These are phyloP conservation scores for Sporobolomyces roseus DNA, from an alignment of 768 basidiomycete genomes.

Conservation along the genomic window DNA sequence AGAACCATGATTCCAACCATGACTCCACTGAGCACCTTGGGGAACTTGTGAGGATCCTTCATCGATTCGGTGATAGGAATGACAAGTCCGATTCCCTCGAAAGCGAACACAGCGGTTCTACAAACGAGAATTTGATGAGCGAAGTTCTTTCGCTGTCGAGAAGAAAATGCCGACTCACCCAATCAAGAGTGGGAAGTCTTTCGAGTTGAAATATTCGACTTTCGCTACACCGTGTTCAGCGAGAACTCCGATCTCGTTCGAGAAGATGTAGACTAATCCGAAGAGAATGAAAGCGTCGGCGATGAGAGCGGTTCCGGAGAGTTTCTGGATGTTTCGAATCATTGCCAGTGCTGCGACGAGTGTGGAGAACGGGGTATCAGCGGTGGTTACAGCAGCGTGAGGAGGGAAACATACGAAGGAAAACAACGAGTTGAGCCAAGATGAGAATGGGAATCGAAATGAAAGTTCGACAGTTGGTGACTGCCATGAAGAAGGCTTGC, in stretches of 20 bases:
- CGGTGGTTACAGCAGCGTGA: not conserved
- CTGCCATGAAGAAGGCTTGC: conserved; percentile 76
- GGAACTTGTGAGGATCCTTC: conserved; percentile 91
- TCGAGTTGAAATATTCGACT: conserved; percentile 78
- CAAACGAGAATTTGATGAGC: too few species aligned
- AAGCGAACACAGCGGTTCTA: conserved; percentile 95
- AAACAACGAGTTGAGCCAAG: conserved; percentile 72
- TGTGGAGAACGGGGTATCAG: not conserved
- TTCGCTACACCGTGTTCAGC: conserved; percentile 67
- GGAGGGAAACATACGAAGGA: conserved; percentile 56
- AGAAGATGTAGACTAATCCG: conserved; percentile 75
- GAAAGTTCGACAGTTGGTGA: conserved; percentile 67
- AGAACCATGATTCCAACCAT: conserved; percentile 70
- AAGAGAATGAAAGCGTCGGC: conserved; percentile 93
- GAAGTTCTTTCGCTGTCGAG: not conserved
- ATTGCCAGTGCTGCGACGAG: conserved; percentile 63
- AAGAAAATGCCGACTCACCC: conserved; percentile 58
- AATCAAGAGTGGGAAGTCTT: conserved; percentile 84
- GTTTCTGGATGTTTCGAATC: conserved; percentile 87
- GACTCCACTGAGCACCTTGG: conserved; percentile 75
- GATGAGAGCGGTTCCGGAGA: conserved; percentile 82
- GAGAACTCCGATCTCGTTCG: conserved; percentile 74
- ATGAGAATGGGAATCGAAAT: conserved; percentile 74
- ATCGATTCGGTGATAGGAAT: conserved; percentile 97
- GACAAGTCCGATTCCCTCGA: conserved; percentile 95